Base-by-base conservation (phyloP, 768 basidiomycete genomes). In the Kwoniella dendrophila region DNA sequence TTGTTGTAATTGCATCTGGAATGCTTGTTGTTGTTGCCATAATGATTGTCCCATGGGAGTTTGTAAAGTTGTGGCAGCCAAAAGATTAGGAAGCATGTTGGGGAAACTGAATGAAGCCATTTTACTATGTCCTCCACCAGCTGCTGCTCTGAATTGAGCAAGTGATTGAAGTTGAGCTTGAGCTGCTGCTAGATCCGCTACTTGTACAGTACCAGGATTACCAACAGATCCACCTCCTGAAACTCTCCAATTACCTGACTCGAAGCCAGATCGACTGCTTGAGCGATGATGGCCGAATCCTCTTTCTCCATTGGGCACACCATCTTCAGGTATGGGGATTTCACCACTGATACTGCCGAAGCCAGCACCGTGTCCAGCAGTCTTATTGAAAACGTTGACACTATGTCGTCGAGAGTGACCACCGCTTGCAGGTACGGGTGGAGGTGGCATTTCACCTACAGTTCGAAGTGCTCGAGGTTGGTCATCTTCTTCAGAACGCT, bases 51-150 rank as follows among this genome's bases (percentile, higher is more conserved):
- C 71, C 86, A 47, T 90, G 86, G 32, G 89, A 20, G 92, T 90
- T 43, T 69, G 74, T 66, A 92, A 91, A 87, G 90, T 93, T 71
- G 90, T 96, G 18, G 92, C 93, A 2, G 92, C 93, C 89, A 93
- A 90, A 86, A 95, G 89, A 74, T 94, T 94, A 4, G 93, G 94
- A 14, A 96, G 83, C 92, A 96, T 96, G 77, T 96, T 96, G 4
- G 94, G 94, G 83, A 97, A 93, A 76, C 90, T 92, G 82, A 96
- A 97, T 3, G 94, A 97, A 8, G 90, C 86, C 91, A 96, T 92
- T 83, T 95, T 95, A 77, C 91, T 88, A 77, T 95, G 92, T 71
- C 95, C 93, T 10, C 92, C 76, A 8, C 79, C 79, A 4, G 75
- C 92, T 4, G 92, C 92, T 30, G 92, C 93, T 71, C 94, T 89